Base-by-base conservation (phyloP, 116 monocot genomes). In the Papilionanthe hybrid region DNA sequence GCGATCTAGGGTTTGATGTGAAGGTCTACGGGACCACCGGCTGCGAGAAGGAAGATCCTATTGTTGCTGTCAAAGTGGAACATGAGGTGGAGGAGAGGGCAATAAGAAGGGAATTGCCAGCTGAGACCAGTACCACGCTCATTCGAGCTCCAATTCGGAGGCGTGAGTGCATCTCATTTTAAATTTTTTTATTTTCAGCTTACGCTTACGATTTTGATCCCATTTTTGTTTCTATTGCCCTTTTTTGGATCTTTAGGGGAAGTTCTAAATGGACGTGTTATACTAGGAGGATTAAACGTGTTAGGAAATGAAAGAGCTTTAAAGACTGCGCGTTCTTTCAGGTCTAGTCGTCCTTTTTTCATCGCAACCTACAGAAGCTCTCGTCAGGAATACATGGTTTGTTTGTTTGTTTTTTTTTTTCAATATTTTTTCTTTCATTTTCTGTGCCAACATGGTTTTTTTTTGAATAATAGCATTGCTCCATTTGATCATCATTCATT, bases 1-100 rank as follows among this genome's bases (percentile, higher is more conserved):
- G 85, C 20, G n/a, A 80, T 43, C 42, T 73, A 41, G 76, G 80
- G 48, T 87, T 87, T 69, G 78, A 81, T 55, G 84, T 87, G 20
- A 75, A 75, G 75, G 67, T 87, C 3, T 87, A 81, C 27, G 87
- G 78, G 17, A 77, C 50, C 25, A 77, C 55, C 5, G 77, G 85
- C 7, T 85, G 85, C 44, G 85, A 88, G 78, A 88, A 88, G 55
- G 80, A 76, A 55, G 57, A 37, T 22, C 6, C 4, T 43, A 42
- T 23, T 75, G 65, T 22, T 41, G n/a, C 7, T 22, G 43, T 27
- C 2, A 72, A 53, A 78, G 44, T 19, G 41, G 42, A 72, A 63
- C 28, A 48, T n/a, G 57, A 12, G 44, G 12, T 19, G 41, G 55
- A 41, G 9, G 23, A 73, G 44, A 44, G 15, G 8, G 15, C 44